Conservation (phyloP, 2,329 filamentous ascomycete species). For the Ceratocystis cacaofunesta region DNA sequence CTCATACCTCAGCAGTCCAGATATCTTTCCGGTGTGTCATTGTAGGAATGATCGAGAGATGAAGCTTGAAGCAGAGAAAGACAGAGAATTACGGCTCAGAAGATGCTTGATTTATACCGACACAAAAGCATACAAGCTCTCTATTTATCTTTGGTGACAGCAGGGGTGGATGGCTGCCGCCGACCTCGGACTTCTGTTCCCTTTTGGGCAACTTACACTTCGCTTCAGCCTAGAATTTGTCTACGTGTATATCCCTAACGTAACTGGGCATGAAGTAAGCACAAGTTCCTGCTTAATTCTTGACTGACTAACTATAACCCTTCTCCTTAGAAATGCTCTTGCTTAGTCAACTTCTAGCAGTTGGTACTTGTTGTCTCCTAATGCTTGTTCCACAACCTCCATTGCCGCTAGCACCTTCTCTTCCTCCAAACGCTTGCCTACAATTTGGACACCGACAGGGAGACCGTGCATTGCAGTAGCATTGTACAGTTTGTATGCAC, state of each 20-base stretch:
- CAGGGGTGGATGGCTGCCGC: constrained; percentile 8
- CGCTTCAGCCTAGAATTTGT: background rate
- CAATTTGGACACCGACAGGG: constrained; percentile 72
- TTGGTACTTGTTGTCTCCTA: constrained; percentile 43
- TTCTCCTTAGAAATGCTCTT: background rate
- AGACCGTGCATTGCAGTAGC: constrained; percentile 70
- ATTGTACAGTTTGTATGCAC: constrained; percentile 78
- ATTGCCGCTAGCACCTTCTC: constrained; percentile 76
- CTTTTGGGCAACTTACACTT: constrained; percentile 9
- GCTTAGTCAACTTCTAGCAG: constrained; percentile 33
- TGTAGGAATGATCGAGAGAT: background rate
- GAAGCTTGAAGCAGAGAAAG: background rate
- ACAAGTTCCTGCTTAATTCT: background rate
- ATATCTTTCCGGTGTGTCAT: constrained; percentile 21
- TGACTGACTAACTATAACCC: constrained; percentile 4
- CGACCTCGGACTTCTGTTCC: constrained; percentile 18
- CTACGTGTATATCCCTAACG: background rate
- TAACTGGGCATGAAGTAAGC: background rate
- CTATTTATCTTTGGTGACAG: background rate
- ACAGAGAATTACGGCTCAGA: background rate
- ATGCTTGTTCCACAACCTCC: constrained; percentile 59
- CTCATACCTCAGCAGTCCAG: constrained; percentile 28
- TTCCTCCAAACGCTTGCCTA: constrained; percentile 66
- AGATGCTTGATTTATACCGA: background rate
- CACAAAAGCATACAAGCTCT: background rate